A percentile compares a stretch with the other conserved stretches of the same genome.
Evolutionary conservation across 116 monocot genomes (phyloP).

Genomic region (Posidonia oceanica): DNA sequence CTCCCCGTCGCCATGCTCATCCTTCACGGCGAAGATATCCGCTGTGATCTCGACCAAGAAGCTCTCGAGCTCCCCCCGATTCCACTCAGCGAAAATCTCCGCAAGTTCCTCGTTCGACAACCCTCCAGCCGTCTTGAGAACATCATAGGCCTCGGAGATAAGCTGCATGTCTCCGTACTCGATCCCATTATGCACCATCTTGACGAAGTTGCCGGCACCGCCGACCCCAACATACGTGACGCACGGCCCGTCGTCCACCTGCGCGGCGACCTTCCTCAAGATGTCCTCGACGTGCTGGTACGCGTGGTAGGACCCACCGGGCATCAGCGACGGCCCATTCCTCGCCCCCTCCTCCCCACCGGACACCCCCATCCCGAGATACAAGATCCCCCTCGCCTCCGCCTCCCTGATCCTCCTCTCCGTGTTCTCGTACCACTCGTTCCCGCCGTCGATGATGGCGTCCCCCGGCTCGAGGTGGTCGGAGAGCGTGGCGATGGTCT

Average conservation of each 20-base stretch:
- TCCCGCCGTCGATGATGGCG: conserved; percentile 39
- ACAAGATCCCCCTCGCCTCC: conserved; percentile 17
- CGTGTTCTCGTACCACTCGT: conserved; percentile 51
- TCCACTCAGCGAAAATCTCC: conserved; percentile 22
- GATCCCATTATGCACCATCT: conserved; percentile 57
- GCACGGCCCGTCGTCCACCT: conserved; percentile 45
- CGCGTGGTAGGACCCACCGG: conserved; percentile 32
- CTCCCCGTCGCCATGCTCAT: conserved; percentile 9
- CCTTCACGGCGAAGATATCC: conserved; percentile 20
- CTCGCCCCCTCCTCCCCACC: conserved; percentile 37
- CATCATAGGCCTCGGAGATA: conserved; percentile 35
- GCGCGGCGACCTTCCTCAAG: conserved; percentile 26
- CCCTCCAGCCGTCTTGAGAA: conserved; percentile 16
- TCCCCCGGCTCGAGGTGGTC: conserved; percentile 31
- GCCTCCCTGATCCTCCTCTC: conserved; percentile 25
- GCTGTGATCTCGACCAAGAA: conserved; percentile 28
- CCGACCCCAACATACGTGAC: conserved; percentile 35
- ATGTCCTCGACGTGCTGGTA: conserved; percentile 25
- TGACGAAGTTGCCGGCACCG: conserved; percentile 40
- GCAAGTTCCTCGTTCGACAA: conserved; percentile 18
- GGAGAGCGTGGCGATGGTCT: conserved; percentile 33
- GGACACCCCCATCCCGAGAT: conserved; percentile 42
- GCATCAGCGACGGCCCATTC: conserved; percentile 34
- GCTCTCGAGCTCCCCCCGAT: conserved; percentile 25
- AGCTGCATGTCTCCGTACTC: conserved; percentile 59